These are phyloP conservation scores for Anastatica hierochuntica DNA, from an alignment of 345 rosid genomes.

Conservation along the genomic window DNA sequence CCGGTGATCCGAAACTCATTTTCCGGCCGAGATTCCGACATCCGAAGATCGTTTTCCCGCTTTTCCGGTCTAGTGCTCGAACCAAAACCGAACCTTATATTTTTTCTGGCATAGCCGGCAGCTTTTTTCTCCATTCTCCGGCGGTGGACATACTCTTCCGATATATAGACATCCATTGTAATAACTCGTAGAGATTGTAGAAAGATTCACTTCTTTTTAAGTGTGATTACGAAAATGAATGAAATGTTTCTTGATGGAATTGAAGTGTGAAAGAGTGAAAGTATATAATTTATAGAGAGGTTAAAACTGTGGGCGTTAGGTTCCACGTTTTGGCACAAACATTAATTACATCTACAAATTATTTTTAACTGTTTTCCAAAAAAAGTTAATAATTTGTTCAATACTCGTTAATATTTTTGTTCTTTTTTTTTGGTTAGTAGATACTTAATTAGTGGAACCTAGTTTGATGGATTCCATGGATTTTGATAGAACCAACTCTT, in stretches of 20 bases:
- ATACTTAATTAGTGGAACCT: not conserved
- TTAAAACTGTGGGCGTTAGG: slow-evolving; percentile 18
- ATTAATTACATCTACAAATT: not conserved
- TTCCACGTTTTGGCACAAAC: slow-evolving; percentile 6
- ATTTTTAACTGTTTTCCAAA: not conserved
- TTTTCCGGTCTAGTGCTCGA: slow-evolving; percentile 2
- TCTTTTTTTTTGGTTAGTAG: no score
- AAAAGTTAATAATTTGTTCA: not conserved
- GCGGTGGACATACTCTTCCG: slow-evolving; percentile 51
- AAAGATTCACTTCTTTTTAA: no score
- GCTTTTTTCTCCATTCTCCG: slow-evolving; percentile 47
- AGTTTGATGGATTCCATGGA: not conserved
- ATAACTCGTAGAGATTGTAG: no score
- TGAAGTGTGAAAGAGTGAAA: not conserved
- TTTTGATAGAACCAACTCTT: not conserved
- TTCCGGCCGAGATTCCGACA: slow-evolving; percentile 12
- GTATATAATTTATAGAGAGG: slow-evolving; percentile 2
- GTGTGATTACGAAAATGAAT: not conserved
- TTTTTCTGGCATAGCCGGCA: slow-evolving; percentile 23
- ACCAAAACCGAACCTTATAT: not conserved
- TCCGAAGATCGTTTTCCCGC: not conserved
- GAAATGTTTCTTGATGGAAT: not conserved
- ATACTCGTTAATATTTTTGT: not conserved
- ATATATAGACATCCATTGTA: slow-evolving; percentile 51
- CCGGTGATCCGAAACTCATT: slow-evolving; percentile 10